Conservation (phyloP, 164 flowering plant species). For the Umbilicus rupestris region DNA sequence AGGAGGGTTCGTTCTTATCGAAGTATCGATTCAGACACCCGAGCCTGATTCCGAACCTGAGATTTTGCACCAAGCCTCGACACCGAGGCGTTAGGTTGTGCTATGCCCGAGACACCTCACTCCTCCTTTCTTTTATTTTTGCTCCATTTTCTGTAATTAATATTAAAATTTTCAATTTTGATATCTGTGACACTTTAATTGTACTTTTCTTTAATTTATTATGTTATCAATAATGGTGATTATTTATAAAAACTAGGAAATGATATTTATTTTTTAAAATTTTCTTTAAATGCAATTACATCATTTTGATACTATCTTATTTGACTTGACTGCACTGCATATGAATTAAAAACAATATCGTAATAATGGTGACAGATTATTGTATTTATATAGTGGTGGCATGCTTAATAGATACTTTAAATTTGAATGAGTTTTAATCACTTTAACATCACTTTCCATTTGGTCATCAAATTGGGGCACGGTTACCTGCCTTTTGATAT, state of each 20-base stretch:
- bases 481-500: conserved; percentile 4
- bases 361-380: conserved; percentile 1
- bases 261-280: no score
- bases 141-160: neutral
- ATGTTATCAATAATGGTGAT: no score
- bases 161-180: no score
- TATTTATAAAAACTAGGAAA: no score
- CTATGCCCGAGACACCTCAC: neutral
- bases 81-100: conserved; percentile 7
- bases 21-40: conserved; percentile 25
- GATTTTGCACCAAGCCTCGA: neutral
- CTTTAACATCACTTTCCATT: neutral
- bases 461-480: neutral
- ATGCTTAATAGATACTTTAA: neutral
- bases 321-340: no score
- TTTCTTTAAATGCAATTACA: no score
- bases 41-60: conserved; percentile 11
- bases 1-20: conserved; percentile 17
- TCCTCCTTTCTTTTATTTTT: neutral
- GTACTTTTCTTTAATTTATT: no score
- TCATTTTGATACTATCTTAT: no score
- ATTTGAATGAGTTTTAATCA: neutral
- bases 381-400: neutral
- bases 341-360: no score
- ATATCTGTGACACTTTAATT: no score